Base-by-base conservation (phyloP, 2,329 filamentous ascomycete species). In the Ceratocystis alfenasii region DNA sequence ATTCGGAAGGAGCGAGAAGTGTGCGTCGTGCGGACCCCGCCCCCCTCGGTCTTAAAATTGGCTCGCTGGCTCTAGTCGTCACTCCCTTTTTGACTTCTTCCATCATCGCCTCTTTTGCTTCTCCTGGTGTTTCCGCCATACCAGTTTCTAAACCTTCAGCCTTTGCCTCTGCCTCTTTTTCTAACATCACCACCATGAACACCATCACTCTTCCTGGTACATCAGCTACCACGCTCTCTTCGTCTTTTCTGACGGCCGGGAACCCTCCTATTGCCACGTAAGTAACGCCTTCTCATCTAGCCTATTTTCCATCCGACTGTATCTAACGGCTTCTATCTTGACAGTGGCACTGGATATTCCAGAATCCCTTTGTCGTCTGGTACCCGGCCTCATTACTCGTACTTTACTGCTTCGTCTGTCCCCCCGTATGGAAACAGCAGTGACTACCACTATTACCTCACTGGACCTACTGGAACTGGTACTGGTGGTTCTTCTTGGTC, bases 131-230 rank as follows among this genome's bases (percentile, higher is more conserved):
- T 41, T 65, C 57, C 22, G 41, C 25, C 59, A 28, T 28, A 10
- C 12, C 10, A 57, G 41, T 20, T 20, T 45, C 30, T 17, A 8
- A 17, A 45, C 50, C 41, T 5, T 36, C 64, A 22, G 33, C 60
- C n/a, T 45, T 64, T 65, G 46, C 53, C n/a, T 46, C 46, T 60
- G 59, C 53, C 1, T 25, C n/a, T 10, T 60, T 63, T 45, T 50
- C 55, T 5, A 50, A 61, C 48, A 64, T 41, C 55, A 65, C 66
- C 44, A 67, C 60, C 10, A 68, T 65, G 48, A 67, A 62, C 22
- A 59, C 46, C 46, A 44, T 67, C 45, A 63, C 61, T 45, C 64
- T 67, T 30, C 50, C 46, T 41, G 62, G 67, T 30, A 66, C 66
- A 20, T 64, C 59, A 8, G 59, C 59, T 57, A 45, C 64, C 22